Base-by-base conservation (phyloP, 1,284 basidiomycete species). In the Rhodotorula sp. region DNA sequence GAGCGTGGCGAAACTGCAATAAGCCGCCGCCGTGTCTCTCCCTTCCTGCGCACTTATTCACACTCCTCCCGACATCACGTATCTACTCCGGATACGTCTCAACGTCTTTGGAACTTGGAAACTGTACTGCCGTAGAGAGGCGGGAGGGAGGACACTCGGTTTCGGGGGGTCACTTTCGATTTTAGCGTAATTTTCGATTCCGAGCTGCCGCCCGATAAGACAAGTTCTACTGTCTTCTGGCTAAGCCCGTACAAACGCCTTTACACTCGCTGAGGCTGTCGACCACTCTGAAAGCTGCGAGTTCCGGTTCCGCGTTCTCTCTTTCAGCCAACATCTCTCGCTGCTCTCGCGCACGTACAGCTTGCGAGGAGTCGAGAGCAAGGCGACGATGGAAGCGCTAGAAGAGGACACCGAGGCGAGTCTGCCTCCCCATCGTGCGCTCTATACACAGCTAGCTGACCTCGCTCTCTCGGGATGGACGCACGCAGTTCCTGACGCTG, bases 1-100 rank as follows among this genome's bases (percentile, higher is more conserved):
- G 8, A 82, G 85, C 23, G 82, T 88, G 12, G 86, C 84, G 4
- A 82, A 79, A 72, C 76, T 87, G 57, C 57, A 63, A 43, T 63
- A 63, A 62, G 29, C 18, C 21, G 43, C 10, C 15, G 26, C 14
- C 7, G 6, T 34, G 31, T 6, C 31, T 34, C 31, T 34, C 31
- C 31, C 31, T 6, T 34, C 39, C 39, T 43, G 39, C 39, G 8
- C 39, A 43, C 39, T 14, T 14, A 12, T 14, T 43, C 12, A 14
- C 39, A 43, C 39, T 43, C 39, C 14, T 43, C 12, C 10, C 39
- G 39, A 12, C 12, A 14, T 43, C 39, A 10, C 12, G 39, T 43
- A 43, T 43, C 39, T 43, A 43, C 39, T 43, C 39, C 12, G 2
- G 2, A 14, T 10, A 43, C 12, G 39, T 43, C 12, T 7, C 39